Evolutionary conservation across 805 yeast genomes (phyloP).

Genomic region (Starmerella geochares): DNA sequence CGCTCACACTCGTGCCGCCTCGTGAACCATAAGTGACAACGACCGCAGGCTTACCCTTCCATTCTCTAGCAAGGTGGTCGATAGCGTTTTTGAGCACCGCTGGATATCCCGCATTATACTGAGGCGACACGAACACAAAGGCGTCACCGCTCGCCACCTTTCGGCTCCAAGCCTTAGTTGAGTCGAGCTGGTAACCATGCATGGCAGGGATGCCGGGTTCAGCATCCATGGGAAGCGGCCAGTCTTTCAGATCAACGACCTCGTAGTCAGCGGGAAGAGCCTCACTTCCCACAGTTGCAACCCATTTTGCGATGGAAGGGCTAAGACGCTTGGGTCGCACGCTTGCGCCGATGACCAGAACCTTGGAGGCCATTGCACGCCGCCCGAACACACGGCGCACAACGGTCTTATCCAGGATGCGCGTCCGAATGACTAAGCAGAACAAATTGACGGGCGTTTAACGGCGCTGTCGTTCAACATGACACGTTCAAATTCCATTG

Average conservation of each 20-base stretch:
- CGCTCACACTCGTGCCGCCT: constrained; percentile 24
- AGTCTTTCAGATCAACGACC: constrained; percentile 29
- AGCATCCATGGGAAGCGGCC: constrained; percentile 30
- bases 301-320: constrained; percentile 14
- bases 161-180: constrained; percentile 29
- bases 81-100: constrained; percentile 35
- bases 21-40: constrained; percentile 20
- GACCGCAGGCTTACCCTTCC: constrained; percentile 32
- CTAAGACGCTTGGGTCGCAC: constrained; percentile 14
- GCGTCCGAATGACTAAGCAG: too few relatives aligned
- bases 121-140: constrained; percentile 33
- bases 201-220: constrained; percentile 29
- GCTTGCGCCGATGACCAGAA: constrained; percentile 16
- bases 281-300: constrained; percentile 3
- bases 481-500: too few relatives aligned
- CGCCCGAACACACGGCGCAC: too few relatives aligned
- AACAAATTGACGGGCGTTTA: too few relatives aligned
- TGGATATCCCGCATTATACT: constrained; percentile 35
- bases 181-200: constrained; percentile 20
- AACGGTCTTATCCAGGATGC: too few relatives aligned
- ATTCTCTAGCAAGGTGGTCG: constrained; percentile 33
- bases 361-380: background rate
- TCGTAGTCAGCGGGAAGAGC: constrained; percentile 2
- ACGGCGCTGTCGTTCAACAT: too few relatives aligned
- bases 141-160: constrained; percentile 27